Conservation (phyloP, 805 yeast species). For the Pichia nakasei region DNA sequence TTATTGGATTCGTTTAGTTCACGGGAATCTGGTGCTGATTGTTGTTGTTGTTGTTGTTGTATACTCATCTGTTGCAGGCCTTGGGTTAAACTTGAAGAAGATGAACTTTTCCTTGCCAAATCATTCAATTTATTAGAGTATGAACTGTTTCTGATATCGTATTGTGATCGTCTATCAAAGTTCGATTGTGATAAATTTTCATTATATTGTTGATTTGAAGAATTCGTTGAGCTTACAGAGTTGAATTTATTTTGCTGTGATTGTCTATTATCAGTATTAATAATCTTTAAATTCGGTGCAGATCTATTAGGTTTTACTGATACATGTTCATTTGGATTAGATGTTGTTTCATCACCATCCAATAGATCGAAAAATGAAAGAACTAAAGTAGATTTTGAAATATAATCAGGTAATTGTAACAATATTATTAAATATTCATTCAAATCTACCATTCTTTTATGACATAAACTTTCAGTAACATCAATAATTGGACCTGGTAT, state of each 20-base stretch:
- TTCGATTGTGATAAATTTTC: slow-evolving; percentile 41
- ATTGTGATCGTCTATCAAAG: slow-evolving; percentile 45
- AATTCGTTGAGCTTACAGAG: neutral
- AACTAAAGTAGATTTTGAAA: slow-evolving; percentile 62
- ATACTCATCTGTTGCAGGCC: neutral
- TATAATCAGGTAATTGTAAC: slow-evolving; percentile 65
- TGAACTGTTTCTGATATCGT: slow-evolving; percentile 25
- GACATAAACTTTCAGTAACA: slow-evolving; percentile 66
- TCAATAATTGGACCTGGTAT: slow-evolving; percentile 94
- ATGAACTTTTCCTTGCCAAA: slow-evolving; percentile 7
- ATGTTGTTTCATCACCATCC: slow-evolving; percentile 41
- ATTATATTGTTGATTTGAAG: slow-evolving; percentile 24
- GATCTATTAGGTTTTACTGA: slow-evolving; percentile 22
- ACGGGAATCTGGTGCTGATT: neutral
- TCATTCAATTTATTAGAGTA: slow-evolving; percentile 18
- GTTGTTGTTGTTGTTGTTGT: neutral
- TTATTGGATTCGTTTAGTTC: neutral
- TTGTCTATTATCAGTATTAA: slow-evolving; percentile 17
- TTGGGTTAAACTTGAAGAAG: neutral
- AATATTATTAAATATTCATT: slow-evolving; percentile 46
- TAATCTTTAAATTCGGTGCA: slow-evolving; percentile 25
- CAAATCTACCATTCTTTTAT: slow-evolving; percentile 44
- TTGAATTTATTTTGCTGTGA: slow-evolving; percentile 2
- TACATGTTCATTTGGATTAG: slow-evolving; percentile 11
- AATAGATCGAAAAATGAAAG: slow-evolving; percentile 60